Evolutionary conservation across 805 yeast genomes (phyloP).

Genomic region (Cyberlindnera maritima): DNA sequence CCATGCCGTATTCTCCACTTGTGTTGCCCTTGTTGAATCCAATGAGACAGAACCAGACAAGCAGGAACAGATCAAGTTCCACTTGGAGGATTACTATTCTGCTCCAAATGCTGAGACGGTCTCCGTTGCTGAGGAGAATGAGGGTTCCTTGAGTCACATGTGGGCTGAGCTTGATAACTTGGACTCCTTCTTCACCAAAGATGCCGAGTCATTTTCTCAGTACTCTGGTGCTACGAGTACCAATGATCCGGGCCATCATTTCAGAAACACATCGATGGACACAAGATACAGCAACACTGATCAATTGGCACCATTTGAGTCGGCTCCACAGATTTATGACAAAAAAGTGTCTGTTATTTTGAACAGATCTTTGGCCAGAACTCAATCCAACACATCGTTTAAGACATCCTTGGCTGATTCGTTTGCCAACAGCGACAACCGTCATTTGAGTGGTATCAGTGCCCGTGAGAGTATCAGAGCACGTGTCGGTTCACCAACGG

Average conservation of each 20-base stretch:
- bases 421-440: slow-evolving; percentile 34
- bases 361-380: slow-evolving; percentile 68
- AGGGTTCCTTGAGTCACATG: slow-evolving; percentile 81
- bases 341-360: slow-evolving; percentile 75
- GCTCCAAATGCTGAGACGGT: slow-evolving; percentile 39
- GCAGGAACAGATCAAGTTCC: slow-evolving; percentile 43
- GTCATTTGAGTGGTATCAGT: slow-evolving; percentile 26
- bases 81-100: slow-evolving; percentile 53
- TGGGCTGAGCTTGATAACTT: slow-evolving; percentile 89
- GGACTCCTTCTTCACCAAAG: slow-evolving; percentile 83
- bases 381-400: slow-evolving; percentile 76
- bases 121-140: slow-evolving; percentile 57
- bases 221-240: slow-evolving; percentile 24
- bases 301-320: slow-evolving; percentile 52
- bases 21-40: slow-evolving; percentile 40
- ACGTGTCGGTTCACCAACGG: slow-evolving; percentile 11
- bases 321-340: slow-evolving; percentile 77
- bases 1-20: slow-evolving; percentile 91
- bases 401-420: slow-evolving; percentile 74
- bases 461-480: slow-evolving; percentile 16
- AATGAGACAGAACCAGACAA: slow-evolving; percentile 28
- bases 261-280: slow-evolving; percentile 51
- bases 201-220: slow-evolving; percentile 32
- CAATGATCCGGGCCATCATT: slow-evolving; percentile 30
- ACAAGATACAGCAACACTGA: slow-evolving; percentile 52